Conservation (phyloP, 2,329 filamentous ascomycete genomes). For the Lachnellula occidentalis region DNA sequence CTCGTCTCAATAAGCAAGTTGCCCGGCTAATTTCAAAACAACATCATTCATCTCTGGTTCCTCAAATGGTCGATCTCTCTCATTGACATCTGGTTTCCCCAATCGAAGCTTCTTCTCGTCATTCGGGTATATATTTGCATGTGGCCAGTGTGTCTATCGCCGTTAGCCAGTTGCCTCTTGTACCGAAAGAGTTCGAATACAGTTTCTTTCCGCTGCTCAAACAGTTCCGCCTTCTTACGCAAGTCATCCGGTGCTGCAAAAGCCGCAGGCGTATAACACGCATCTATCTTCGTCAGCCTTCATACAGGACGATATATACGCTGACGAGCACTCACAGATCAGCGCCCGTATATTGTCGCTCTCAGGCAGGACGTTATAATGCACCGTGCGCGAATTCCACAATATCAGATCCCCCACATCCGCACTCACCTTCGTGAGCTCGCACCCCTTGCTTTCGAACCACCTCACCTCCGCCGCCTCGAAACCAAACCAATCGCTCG, state of each 20-base stretch:
- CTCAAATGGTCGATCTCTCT: too few species aligned
- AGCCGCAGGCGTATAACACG: conserved; percentile 7
- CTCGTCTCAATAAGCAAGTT: too few species aligned
- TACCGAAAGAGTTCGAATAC: not conserved
- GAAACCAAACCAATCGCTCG: conserved; percentile 15
- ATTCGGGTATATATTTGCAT: too few species aligned
- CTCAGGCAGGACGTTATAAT: conserved; percentile 36
- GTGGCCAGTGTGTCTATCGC: too few species aligned
- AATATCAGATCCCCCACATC: conserved; percentile 40
- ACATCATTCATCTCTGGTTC: too few species aligned
- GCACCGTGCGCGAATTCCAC: conserved; percentile 43
- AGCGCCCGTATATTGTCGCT: conserved; percentile 26
- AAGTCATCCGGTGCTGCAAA: conserved; percentile 4
- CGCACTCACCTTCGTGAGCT: conserved; percentile 35
- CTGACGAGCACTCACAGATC: conserved; percentile 15
- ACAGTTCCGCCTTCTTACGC: conserved; percentile 3
- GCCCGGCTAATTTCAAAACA: too few species aligned
- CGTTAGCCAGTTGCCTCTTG: too few species aligned
- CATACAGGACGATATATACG: not conserved
- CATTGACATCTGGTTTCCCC: too few species aligned
- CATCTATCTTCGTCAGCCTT: not conserved
- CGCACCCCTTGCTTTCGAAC: conserved; percentile 36
- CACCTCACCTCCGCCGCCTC: conserved; percentile 37
- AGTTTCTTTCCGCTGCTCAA: conserved; percentile 3
- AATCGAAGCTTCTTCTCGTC: too few species aligned